phyloP scores from a whole-genome alignment of 2,329 filamentous ascomycete species.

The Ophiocordyceps sinensis region DNA sequence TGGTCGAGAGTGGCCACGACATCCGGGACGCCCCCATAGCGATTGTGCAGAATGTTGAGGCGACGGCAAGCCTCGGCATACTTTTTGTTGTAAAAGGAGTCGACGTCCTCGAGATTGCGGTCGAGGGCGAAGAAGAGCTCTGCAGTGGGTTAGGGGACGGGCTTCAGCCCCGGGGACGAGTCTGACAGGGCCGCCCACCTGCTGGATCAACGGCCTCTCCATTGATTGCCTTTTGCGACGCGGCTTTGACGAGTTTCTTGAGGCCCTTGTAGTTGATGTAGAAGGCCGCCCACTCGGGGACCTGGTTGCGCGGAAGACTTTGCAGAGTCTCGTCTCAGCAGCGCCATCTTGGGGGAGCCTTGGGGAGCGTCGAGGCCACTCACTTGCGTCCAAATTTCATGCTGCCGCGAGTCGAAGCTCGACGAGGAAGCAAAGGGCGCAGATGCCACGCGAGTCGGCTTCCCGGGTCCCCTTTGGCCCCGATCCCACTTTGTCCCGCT shows the following conservation, averaged over 20 bases:
- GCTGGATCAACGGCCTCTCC: constrained; percentile 75
- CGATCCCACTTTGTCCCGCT: too few relatives aligned
- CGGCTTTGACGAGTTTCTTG: constrained; percentile 89
- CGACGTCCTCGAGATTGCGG: constrained; percentile 92
- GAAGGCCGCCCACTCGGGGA: constrained; percentile 70
- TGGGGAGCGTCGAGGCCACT: constrained; percentile 10
- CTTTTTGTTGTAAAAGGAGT: constrained; percentile 94
- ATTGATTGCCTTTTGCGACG: constrained; percentile 47
- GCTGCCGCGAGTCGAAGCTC: constrained; percentile 1
- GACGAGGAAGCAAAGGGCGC: not conserved
- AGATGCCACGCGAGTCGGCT: not conserved
- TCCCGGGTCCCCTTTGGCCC: not conserved
- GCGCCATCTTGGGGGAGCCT: constrained; percentile 2
- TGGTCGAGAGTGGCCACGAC: constrained; percentile 60
- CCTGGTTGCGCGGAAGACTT: constrained; percentile 65
- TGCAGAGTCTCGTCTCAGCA: not conserved
- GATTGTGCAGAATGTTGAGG: constrained; percentile 72
- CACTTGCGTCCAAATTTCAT: constrained; percentile 55
- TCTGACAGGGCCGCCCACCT: constrained; percentile 45
- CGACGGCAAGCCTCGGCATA: constrained; percentile 72
- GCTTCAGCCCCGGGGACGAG: constrained; percentile 10
- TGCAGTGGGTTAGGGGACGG: constrained; percentile 29
- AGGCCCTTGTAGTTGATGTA: constrained; percentile 87
- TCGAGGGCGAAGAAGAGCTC: constrained; percentile 96
- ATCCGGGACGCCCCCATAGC: constrained; percentile 65